These are phyloP conservation scores for Andrographis paniculata DNA, from an alignment of 305 asterid genomes.

Conservation along the genomic window DNA sequence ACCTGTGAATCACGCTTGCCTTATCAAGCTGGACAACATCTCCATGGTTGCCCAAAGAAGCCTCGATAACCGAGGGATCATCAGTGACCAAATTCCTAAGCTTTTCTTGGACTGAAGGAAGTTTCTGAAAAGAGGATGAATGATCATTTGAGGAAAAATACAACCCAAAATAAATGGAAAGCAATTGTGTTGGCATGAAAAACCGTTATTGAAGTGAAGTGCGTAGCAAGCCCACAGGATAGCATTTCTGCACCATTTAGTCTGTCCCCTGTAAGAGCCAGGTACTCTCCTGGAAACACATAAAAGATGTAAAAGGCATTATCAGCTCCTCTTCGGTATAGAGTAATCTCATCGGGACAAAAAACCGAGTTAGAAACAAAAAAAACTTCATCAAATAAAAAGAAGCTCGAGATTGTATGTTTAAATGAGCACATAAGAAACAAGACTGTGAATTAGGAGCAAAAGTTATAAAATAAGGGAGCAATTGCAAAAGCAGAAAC, in stretches of 20 bases:
- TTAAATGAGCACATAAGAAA: no score
- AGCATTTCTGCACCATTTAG: constrained; percentile 82
- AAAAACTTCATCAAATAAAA: no score
- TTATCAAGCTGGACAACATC: constrained; percentile 54
- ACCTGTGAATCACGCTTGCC: constrained; percentile 68
- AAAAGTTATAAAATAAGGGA: no score
- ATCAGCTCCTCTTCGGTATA: no score
- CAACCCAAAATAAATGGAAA: constrained; percentile 4
- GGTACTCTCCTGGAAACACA: constrained; percentile 70
- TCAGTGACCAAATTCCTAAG: constrained; percentile 68
- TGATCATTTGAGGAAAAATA: no score
- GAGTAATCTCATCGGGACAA: no score
- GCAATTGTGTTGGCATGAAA: constrained; percentile 15
- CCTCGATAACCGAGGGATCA: constrained; percentile 81
- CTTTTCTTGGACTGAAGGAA: constrained; percentile 73
- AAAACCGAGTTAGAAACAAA: no score
- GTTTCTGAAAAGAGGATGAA: constrained; percentile 58
- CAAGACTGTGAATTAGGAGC: no score
- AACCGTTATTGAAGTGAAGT: constrained; percentile 50
- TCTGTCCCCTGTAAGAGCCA: constrained; percentile 86
- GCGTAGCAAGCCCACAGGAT: constrained; percentile 98
- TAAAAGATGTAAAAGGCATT: constrained; percentile 11
- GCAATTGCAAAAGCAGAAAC: no score
- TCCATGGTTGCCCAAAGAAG: constrained; percentile 54
- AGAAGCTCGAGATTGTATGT: no score